These are phyloP conservation scores for Agrostemma githago DNA, from an alignment of 148 eudicot species.

Conservation along the genomic window DNA sequence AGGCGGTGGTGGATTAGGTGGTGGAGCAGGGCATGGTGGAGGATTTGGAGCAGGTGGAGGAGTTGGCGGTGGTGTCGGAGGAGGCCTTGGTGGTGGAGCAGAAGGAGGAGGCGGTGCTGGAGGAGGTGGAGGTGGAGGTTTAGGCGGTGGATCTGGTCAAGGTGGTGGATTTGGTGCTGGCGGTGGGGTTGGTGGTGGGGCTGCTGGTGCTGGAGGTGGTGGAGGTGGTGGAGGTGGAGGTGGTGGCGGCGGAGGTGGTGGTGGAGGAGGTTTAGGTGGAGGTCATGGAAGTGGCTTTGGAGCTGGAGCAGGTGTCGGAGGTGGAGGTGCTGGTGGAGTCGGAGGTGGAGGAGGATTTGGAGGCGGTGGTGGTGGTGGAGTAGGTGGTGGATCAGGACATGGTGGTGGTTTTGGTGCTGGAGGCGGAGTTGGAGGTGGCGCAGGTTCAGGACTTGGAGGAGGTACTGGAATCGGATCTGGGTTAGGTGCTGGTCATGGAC, in stretches of 20 bases:
- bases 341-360: conserved; percentile 22
- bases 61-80: conserved; percentile 20
- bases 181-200: conserved; percentile 19
- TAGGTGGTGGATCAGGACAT: conserved; percentile 24
- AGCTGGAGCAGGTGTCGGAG: conserved; percentile 18
- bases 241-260: conserved; percentile 22
- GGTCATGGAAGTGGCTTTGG: conserved; percentile 27
- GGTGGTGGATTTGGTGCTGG: conserved; percentile 26
- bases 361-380: conserved; percentile 24
- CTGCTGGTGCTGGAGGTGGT: conserved; percentile 5
- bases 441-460: conserved; percentile 24
- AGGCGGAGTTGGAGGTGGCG: conserved; percentile 23
- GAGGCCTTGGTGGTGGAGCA: conserved; percentile 21
- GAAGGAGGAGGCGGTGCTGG: conserved; percentile 19
- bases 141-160: conserved; percentile 18
- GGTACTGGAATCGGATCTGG: conserved; percentile 24
- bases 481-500: conserved; percentile 20
- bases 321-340: conserved; percentile 18
- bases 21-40: conserved; percentile 1
- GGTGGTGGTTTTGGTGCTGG: conserved; percentile 28
- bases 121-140: conserved; percentile 22
- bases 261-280: conserved; percentile 20
- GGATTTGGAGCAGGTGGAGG: conserved; percentile 16
- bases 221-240: conserved; percentile 22
- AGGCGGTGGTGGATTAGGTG: conserved; percentile 20